Evolutionary conservation across 1,139 yeast genomes (phyloP).

Genomic region (Zygoascus sp.): DNA sequence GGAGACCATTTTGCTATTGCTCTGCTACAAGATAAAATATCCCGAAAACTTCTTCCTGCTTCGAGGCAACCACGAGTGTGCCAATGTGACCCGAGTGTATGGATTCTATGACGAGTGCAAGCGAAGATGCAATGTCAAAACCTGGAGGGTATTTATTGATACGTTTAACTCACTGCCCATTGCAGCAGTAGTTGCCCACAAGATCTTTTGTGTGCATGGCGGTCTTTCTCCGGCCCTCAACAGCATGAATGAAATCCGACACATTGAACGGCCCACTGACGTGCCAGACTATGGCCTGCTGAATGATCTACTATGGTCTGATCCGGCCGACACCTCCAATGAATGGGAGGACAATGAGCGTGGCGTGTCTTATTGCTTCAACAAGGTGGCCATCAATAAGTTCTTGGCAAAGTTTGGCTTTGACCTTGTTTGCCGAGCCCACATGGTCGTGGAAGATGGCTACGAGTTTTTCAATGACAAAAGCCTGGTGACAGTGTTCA

Average conservation of each 20-base stretch:
- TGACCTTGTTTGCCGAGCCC: slow-evolving; percentile 94
- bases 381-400: slow-evolving; percentile 87
- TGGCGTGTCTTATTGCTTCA: slow-evolving; percentile 95
- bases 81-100: slow-evolving; percentile 89
- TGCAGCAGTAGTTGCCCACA: slow-evolving; percentile 93
- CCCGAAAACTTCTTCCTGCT: slow-evolving; percentile 92
- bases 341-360: slow-evolving; percentile 99
- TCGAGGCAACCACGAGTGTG: slow-evolving; percentile 96
- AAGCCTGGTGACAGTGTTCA: slow-evolving; percentile 87
- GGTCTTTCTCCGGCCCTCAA: slow-evolving; percentile 90
- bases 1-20: slow-evolving; percentile 77
- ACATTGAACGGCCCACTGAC: slow-evolving; percentile 91
- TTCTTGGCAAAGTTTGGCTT: slow-evolving; percentile 83
- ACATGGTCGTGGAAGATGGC: slow-evolving; percentile 98
- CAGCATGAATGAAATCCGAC: slow-evolving; percentile 86
- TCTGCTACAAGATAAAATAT: slow-evolving; percentile 90
- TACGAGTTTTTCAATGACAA: slow-evolving; percentile 95
- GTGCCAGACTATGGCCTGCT: slow-evolving; percentile 94
- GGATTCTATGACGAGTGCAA: slow-evolving; percentile 98
- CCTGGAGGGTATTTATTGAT: slow-evolving; percentile 91
- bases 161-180: slow-evolving; percentile 92
- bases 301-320: slow-evolving; percentile 92
- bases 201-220: slow-evolving; percentile 96
- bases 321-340: slow-evolving; percentile 89
- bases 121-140: slow-evolving; percentile 83